phyloP scores from a whole-genome alignment of 1,284 basidiomycete species.

The Ustilago trichophora region DNA sequence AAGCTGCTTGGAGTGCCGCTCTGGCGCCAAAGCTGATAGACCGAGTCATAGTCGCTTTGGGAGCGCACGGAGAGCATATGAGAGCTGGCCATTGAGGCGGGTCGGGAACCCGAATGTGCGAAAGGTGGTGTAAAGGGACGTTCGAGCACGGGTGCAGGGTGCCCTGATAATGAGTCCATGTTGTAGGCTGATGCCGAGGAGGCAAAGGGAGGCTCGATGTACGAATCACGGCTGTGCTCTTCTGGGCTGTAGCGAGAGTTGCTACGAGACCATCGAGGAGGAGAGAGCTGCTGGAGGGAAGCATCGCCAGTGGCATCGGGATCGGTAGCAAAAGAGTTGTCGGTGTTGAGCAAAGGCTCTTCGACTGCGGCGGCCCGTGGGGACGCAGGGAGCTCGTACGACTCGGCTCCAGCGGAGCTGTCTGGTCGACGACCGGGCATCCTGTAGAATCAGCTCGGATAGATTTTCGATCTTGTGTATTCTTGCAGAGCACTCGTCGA shows the following conservation, averaged over 20 bases:
- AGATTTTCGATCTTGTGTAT: conserved; percentile 5
- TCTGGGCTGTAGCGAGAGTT: conserved; percentile 17
- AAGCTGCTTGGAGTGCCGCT: conserved; percentile 25
- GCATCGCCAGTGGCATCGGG: conserved; percentile 18
- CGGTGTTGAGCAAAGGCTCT: conserved; percentile 17
- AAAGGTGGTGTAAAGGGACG: conserved; percentile 29
- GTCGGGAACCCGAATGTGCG: conserved; percentile 8
- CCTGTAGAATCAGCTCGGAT: too few species aligned
- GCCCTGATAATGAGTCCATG: neutral
- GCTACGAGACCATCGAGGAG: conserved; percentile 19
- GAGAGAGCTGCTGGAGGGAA: conserved; percentile 18
- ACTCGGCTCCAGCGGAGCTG: conserved; percentile 2
- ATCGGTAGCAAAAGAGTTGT: conserved; percentile 15
- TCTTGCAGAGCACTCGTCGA: too few species aligned
- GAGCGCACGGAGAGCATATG: conserved; percentile 32
- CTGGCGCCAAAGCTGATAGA: conserved; percentile 46
- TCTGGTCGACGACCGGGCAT: conserved; percentile 13
- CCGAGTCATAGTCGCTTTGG: conserved; percentile 49
- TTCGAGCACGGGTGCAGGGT: conserved; percentile 9
- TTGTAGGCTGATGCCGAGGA: conserved; percentile 16
- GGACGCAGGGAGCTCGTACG: conserved; percentile 27
- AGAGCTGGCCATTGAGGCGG: conserved; percentile 35
- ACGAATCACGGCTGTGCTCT: conserved; percentile 5
- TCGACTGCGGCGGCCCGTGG: conserved; percentile 13
- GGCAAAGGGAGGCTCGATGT: neutral